Evolutionary conservation across 208 protist genomes (phyloP).

Genomic region (Trypanosomatidae sp.): DNA sequence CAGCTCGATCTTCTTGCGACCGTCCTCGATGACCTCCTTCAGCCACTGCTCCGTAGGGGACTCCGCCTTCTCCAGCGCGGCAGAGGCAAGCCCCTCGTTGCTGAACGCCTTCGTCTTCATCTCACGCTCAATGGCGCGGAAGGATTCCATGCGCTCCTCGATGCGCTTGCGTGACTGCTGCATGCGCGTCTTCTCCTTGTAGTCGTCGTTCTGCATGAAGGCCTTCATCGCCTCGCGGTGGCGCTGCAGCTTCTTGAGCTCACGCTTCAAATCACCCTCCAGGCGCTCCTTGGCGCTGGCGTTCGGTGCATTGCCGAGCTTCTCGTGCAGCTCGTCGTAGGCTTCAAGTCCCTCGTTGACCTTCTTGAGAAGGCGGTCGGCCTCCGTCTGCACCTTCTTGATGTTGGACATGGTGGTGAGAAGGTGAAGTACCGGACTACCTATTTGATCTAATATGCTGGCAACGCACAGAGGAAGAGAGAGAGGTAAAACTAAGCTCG

Average conservation of each 20-base stretch:
- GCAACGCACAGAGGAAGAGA: neutral
- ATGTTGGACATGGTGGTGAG: slow-evolving; percentile 63
- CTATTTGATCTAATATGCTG: too few species aligned
- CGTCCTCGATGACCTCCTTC: slow-evolving; percentile 61
- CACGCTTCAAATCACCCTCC: slow-evolving; percentile 94
- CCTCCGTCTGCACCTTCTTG: slow-evolving; percentile 88
- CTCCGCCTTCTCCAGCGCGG: slow-evolving; percentile 40
- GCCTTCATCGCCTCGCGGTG: slow-evolving; percentile 96
- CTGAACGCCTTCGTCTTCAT: slow-evolving; percentile 94
- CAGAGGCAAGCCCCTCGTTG: slow-evolving; percentile 78
- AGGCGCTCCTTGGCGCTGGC: slow-evolving; percentile 90
- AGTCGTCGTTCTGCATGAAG: slow-evolving; percentile 85
- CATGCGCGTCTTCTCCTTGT: slow-evolving; percentile 93
- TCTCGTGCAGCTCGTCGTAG: slow-evolving; percentile 95
- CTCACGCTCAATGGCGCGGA: slow-evolving; percentile 93
- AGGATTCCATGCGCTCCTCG: slow-evolving; percentile 95
- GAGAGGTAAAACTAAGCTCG: too few species aligned
- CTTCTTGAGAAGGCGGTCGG: slow-evolving; percentile 94
- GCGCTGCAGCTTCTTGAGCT: slow-evolving; percentile 98
- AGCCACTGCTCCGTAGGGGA: slow-evolving; percentile 76
- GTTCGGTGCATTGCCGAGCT: slow-evolving; percentile 85
- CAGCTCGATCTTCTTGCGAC: slow-evolving; percentile 64
- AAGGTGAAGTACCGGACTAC: too few species aligned
- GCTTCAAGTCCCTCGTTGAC: slow-evolving; percentile 92
- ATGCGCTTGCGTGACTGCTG: slow-evolving; percentile 93